Base-by-base conservation (phyloP, 225 moss, liverwort and hornwort species). In the Takakia lepidozioides region DNA sequence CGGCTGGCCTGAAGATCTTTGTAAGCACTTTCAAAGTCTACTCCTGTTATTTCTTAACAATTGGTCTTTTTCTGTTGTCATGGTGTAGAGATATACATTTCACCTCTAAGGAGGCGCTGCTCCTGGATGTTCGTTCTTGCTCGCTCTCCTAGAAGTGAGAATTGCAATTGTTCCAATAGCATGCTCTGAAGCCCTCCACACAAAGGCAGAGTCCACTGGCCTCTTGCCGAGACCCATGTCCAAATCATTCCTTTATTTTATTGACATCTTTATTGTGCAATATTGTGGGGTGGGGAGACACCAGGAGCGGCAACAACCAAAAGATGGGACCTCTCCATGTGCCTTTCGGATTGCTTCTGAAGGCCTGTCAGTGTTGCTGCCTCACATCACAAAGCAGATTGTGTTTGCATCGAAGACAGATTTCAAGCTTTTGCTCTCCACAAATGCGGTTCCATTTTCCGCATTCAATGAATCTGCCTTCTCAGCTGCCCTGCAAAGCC, bases 351-450 rank as follows among this genome's bases (percentile, higher is more conserved):
- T 92, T 69, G 85, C 82, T 20, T 92, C 92, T 18, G 87, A 92
- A 56, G 87, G 92, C 25, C 68, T 88, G 30, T 82, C 87, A 38
- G 79, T 70, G 13, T 59, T 92, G 48, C 55, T 88, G 43, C 87
- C 87, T 42, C 87, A 92, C 63, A 87, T 92, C 85, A 77, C 70
- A 11, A 92, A 73, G 67, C 92, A 92, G 66, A 92, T 88, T 25
- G 58, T 92, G 9, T 67, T 64, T 6, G 73, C 72, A 27, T 69
- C 74, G 6, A 62, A 67, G 55, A 70, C 66, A 35, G 92, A 92
- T 50, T 88, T 92, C 40, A 72, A 65, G 70, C 66, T 72, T 46
- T 58, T 92, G 56, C 85, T 88, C 48, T 66, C 67, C 27, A 74
- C 55, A 37, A 80, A 74, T 56, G 80, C 77, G 52, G 82, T 92